Evolutionary conservation across 2,329 filamentous ascomycete genomes (phyloP).

Genomic region (Phyllosticta citribraziliensis): DNA sequence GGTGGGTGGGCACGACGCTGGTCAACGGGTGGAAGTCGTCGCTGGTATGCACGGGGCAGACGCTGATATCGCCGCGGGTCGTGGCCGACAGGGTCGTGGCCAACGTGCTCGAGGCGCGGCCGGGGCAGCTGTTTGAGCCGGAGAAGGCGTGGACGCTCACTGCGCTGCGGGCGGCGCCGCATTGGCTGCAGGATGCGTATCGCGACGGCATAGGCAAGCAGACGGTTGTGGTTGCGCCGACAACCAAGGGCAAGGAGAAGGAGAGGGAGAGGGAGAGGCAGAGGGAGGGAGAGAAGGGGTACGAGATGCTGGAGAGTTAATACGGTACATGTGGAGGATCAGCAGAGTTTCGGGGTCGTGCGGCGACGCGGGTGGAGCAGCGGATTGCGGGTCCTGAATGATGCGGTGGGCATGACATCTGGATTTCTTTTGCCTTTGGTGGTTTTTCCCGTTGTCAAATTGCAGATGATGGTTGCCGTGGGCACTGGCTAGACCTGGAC

Average conservation of each 20-base stretch:
- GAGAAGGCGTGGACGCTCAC: constrained; percentile 12
- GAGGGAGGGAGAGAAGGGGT: background rate
- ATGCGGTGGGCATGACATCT: too few species aligned
- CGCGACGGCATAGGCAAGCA: background rate
- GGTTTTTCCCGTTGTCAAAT: too few species aligned
- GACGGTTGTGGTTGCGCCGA: background rate
- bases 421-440: too few species aligned
- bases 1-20: constrained; percentile 20
- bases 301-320: background rate
- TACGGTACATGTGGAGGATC: background rate
- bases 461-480: too few species aligned
- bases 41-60: constrained; percentile 14
- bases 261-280: background rate
- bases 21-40: constrained; percentile 15
- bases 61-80: constrained; percentile 14
- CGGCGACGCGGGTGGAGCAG: background rate
- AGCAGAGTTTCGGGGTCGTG: background rate
- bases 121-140: constrained; percentile 18
- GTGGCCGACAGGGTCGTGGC: constrained; percentile 18
- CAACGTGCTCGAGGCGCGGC: constrained; percentile 18
- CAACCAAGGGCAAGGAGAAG: background rate
- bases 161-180: constrained; percentile 15
- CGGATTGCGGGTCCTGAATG: background rate
- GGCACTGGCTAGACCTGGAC: too few species aligned
- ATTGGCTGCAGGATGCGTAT: constrained; percentile 19